A percentile compares a stretch with the other conserved stretches of the same genome.
These are phyloP conservation scores for Sclerotinia subarctica DNA, from an alignment of 2,329 filamentous ascomycete species.

Conservation along the genomic window DNA sequence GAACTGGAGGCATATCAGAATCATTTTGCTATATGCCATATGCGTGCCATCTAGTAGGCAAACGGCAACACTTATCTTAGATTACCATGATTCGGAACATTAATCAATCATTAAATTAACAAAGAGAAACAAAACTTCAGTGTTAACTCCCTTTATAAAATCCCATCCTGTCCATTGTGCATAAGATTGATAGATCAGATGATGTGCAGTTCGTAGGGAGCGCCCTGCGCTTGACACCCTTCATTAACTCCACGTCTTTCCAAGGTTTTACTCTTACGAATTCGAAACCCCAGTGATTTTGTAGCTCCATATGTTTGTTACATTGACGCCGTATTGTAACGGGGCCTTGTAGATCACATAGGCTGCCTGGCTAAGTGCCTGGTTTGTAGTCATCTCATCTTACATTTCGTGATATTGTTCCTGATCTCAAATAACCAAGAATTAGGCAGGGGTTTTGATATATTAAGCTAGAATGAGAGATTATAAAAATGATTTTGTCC, in stretches of 20 bases:
- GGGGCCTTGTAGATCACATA: neutral
- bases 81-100: neutral
- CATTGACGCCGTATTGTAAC: neutral
- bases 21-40: neutral
- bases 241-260: neutral
- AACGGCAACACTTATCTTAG: neutral
- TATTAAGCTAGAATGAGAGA: neutral
- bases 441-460: neutral
- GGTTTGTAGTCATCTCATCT: neutral
- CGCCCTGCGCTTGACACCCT: neutral
- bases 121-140: neutral
- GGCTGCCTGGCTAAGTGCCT: neutral
- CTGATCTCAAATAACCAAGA: no score
- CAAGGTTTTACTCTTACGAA: neutral
- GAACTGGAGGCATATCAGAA: neutral
- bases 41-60: neutral
- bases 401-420: neutral
- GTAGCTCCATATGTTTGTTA: neutral
- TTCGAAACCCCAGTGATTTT: no score
- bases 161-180: neutral
- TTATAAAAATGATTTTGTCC: neutral
- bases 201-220: neutral
- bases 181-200: neutral
- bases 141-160: neutral
- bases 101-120: neutral